Evolutionary conservation across 73 alveolate species (phyloP).

Genomic region (Paramecium sexaurelia): DNA sequence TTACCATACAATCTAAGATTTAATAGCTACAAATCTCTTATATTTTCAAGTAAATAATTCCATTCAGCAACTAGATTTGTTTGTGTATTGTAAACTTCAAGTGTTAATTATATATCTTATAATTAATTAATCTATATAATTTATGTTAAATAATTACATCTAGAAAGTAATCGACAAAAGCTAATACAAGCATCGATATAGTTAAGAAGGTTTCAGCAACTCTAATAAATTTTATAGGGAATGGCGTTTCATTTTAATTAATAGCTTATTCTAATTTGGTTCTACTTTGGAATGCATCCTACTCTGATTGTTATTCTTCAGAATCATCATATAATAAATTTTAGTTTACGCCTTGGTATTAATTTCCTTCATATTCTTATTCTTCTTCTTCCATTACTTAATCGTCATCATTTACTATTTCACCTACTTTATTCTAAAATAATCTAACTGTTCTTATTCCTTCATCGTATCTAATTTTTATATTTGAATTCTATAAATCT

Average conservation of each 20-base stretch:
- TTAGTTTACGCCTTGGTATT: not conserved
- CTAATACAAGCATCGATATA: not conserved
- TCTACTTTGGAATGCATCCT: slow-evolving; percentile 30
- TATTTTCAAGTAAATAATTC: not conserved
- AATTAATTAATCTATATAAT: not conserved
- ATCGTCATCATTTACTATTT: slow-evolving; percentile 4
- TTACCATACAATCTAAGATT: not conserved
- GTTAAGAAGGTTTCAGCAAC: slow-evolving; percentile 7
- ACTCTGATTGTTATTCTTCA: slow-evolving; percentile 27
- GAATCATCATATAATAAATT: slow-evolving; percentile 31
- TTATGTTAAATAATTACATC: not conserved
- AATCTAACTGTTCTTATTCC: slow-evolving; percentile 49
- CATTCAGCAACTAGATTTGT: not conserved
- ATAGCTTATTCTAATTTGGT: not conserved
- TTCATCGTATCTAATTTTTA: slow-evolving; percentile 33
- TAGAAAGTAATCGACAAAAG: slow-evolving; percentile 35
- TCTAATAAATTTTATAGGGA: slow-evolving; percentile 3
- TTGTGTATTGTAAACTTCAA: not conserved
- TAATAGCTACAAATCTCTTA: not conserved
- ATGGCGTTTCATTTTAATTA: not conserved
- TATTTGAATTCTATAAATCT: not conserved
- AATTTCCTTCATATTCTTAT: slow-evolving; percentile 55
- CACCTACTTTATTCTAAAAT: slow-evolving; percentile 32
- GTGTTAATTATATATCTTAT: not conserved
- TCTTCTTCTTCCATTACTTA: slow-evolving; percentile 38